Base-by-base conservation (phyloP, 1,284 basidiomycete species). In the Moesziomyces parantarcticus region DNA sequence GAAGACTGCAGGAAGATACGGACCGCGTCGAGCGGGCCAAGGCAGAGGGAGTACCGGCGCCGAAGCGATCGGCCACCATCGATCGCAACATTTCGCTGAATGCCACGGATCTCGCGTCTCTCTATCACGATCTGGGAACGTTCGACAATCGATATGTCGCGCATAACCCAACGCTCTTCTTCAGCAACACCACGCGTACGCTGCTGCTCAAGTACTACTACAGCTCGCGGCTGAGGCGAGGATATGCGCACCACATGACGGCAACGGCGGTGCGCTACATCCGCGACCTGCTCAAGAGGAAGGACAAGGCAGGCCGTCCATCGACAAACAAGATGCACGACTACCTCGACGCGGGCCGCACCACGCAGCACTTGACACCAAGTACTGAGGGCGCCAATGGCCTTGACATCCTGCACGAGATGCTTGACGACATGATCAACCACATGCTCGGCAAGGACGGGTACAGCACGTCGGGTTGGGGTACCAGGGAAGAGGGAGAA, bases 111-210 rank as follows among this genome's bases (percentile, higher is more conserved):
- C 60, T 67, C 20, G 58, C 68, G 16, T 74, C 61, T 87, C 89
- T 67, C 85, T 89, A 78, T 23, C 86, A 89, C 25, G 92, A 94
- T 78, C 92, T 92, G 89, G 88, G 88, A 1, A 89, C 90, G 74
- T 96, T 97, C 84, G 90, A 92, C 82, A 92, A 96, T 76, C 93
- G 95, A 21, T 92, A 94, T 81, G 92, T 97, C 79, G 88, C 95
- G 11, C 94, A 97, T 85, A 91, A 89, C 67, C 94, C 94, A 0
- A 91, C 90, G 51, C 87, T 97, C 46, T 90, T 90, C 80, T 87
- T 94, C 85, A 91, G 91, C 79, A 92, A 91, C 81, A 87, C 88
- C 18, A 90, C 91, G 16, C 90, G 94, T 39, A 84, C 94, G 89
- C 89, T 96, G 62, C 87, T 96, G 81, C 89, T 92, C 85, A 91